Conservation (phyloP, 179 eudicot genomes). For the Beta lomatogona region DNA sequence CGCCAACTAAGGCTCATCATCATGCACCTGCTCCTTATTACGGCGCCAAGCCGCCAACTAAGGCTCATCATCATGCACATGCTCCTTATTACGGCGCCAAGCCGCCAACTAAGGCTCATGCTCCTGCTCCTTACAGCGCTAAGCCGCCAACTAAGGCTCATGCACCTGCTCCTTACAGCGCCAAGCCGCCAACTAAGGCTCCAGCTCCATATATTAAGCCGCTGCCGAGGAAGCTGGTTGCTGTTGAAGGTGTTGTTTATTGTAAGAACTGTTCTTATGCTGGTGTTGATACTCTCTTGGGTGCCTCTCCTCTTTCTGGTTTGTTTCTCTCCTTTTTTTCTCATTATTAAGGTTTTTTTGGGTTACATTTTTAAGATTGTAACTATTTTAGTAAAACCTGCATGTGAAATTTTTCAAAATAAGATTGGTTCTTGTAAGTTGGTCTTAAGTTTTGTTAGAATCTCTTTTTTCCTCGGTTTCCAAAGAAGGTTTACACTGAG, state of each 20-base stretch:
- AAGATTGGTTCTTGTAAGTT: no score
- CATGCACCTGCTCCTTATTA: not conserved
- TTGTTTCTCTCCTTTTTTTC: not conserved
- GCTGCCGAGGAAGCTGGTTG: conserved; percentile 40
- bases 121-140: conserved; percentile 12
- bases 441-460: no score
- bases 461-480: no score
- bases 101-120: conserved; percentile 28
- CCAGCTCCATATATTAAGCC: conserved; percentile 5
- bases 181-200: conserved; percentile 23
- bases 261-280: conserved; percentile 61
- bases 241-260: conserved; percentile 69
- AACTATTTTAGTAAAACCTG: no score
- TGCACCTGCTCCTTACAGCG: not conserved
- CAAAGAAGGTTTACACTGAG: no score
- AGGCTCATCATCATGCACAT: not conserved
- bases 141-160: conserved; percentile 19
- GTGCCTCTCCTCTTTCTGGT: conserved; percentile 64
- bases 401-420: no score
- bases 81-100: not conserved
- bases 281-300: conserved; percentile 56
- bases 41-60: not conserved
- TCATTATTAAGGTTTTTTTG: no score
- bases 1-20: not conserved
- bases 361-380: no score